These are phyloP conservation scores for Solanum bulbocastanum DNA, from an alignment of 257 asterid species.

Conservation along the genomic window DNA sequence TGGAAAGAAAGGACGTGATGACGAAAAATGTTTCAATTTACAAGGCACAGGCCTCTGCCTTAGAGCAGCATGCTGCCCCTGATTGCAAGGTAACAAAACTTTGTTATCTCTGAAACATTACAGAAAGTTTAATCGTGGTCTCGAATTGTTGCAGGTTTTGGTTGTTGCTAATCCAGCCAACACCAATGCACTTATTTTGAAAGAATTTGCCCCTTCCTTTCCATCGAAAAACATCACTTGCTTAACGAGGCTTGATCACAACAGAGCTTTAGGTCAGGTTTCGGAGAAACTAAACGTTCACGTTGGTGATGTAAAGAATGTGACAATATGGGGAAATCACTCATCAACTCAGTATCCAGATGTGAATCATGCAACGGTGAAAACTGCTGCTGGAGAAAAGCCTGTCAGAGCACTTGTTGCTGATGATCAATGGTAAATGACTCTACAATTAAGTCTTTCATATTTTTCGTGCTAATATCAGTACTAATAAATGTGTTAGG, in stretches of 20 bases:
- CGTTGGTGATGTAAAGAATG: slow-evolving; percentile 57
- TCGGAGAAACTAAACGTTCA: slow-evolving; percentile 52
- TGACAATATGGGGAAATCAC: slow-evolving; percentile 88
- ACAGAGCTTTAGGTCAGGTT: slow-evolving; percentile 59
- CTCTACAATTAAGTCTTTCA: neutral
- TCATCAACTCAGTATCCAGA: slow-evolving; percentile 89
- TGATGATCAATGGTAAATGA: slow-evolving; percentile 47
- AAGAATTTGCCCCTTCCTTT: slow-evolving; percentile 61
- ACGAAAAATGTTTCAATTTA: slow-evolving; percentile 64
- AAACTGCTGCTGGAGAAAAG: slow-evolving; percentile 25
- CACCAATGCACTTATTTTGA: slow-evolving; percentile 71
- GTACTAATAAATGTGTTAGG: slow-evolving; percentile 20
- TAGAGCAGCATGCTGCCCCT: slow-evolving; percentile 58
- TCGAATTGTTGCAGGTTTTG: slow-evolving; percentile 33
- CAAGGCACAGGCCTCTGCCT: slow-evolving; percentile 71
- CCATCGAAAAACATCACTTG: slow-evolving; percentile 70
- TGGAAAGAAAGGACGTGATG: slow-evolving; percentile 82
- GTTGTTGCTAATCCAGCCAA: slow-evolving; percentile 88
- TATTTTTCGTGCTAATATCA: neutral
- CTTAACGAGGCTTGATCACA: slow-evolving; percentile 80
- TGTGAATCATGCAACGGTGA: slow-evolving; percentile 50
- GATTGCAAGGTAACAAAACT: slow-evolving; percentile 47
- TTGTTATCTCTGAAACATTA: neutral
- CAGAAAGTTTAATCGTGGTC: neutral
- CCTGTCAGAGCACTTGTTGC: slow-evolving; percentile 37